Evolutionary conservation across 805 yeast genomes (phyloP), one percentile per base, ranked within the genome.

Genomic region (Sungouiella blattae): DNA sequence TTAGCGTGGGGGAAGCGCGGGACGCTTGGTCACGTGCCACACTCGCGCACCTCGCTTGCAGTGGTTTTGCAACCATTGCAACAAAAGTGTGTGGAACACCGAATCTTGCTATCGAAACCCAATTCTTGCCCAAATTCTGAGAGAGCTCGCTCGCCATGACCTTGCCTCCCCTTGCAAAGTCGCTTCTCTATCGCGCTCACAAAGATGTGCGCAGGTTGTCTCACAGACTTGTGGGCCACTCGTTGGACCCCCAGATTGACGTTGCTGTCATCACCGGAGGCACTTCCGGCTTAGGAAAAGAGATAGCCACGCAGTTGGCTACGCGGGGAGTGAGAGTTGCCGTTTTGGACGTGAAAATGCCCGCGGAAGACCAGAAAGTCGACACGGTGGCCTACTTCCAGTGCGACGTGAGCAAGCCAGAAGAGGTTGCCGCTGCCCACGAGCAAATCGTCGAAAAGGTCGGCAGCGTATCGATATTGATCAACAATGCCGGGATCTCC

Each of bases 401-500:
- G 30, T 86, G 95, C 57, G 95, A 91, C 58, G 85, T 91, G 3
- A 66, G 87, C 30, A 57, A 75, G 33, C 43, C 69, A 12, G 52
- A 56, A 2, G 67, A 72, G 13, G 71, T 88, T 5, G 46, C 55
- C 14, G 49, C 51, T 3, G 52, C 67, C 25, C 70, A 72, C 5
- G 51, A 52, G 5, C 38, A 30, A 7, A 74, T 88, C 20, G 51
- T 50, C 22, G 31, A 50, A n/a, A 70, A 69, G 21, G 50, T 76
- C 28, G 94, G 95, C 0, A 47, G 47, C 0, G 80, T 85, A 1
- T 73, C 88, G 0, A 68, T 88, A 1, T 60, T 91, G 11, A 72
- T 91, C 33, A 89, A 89, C 57, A 89, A 91, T 56, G 98, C 97
- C 0, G 98, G 87, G 0, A 72, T 87, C 9, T 69, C 81, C 24